Evolutionary conservation across 2,329 filamentous ascomycete genomes (phyloP).

Genomic region (Colletotrichum cereale): DNA sequence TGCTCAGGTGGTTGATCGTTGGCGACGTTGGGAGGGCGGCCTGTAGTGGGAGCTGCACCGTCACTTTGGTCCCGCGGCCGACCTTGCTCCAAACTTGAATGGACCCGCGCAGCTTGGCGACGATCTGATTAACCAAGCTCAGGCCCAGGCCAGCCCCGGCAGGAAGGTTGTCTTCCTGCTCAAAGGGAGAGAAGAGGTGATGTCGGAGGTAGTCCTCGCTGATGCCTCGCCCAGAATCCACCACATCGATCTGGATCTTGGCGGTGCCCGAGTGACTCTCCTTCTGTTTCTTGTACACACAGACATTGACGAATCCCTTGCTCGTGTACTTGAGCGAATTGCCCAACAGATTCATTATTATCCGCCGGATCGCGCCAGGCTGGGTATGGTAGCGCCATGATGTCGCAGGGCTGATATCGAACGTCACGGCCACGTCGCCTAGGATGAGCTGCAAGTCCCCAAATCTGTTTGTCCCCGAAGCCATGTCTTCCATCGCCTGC

Average conservation of each 20-base stretch:
- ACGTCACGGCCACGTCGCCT: conserved; percentile 56
- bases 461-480: not conserved
- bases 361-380: conserved; percentile 62
- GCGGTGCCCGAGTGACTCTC: not conserved
- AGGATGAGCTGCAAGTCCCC: conserved; percentile 24
- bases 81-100: conserved; percentile 67
- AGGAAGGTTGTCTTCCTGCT: conserved; percentile 71
- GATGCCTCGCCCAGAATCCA: conserved; percentile 76
- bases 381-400: conserved; percentile 68
- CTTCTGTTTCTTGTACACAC: conserved; percentile 34
- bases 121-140: conserved; percentile 72
- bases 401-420: conserved; percentile 61
- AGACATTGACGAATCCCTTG: conserved; percentile 49
- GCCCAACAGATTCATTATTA: conserved; percentile 73
- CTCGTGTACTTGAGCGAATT: conserved; percentile 73
- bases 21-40: conserved; percentile 9
- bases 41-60: conserved; percentile 49
- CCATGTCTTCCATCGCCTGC: conserved; percentile 39
- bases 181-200: conserved; percentile 72
- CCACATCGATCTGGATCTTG: conserved; percentile 59
- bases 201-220: conserved; percentile 71
- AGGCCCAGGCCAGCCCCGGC: conserved; percentile 75
- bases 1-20: not conserved
- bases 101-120: conserved; percentile 68
- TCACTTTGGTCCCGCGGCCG: conserved; percentile 53